Conservation (phyloP, 805 yeast genomes). For the Blastobotrys americana region DNA sequence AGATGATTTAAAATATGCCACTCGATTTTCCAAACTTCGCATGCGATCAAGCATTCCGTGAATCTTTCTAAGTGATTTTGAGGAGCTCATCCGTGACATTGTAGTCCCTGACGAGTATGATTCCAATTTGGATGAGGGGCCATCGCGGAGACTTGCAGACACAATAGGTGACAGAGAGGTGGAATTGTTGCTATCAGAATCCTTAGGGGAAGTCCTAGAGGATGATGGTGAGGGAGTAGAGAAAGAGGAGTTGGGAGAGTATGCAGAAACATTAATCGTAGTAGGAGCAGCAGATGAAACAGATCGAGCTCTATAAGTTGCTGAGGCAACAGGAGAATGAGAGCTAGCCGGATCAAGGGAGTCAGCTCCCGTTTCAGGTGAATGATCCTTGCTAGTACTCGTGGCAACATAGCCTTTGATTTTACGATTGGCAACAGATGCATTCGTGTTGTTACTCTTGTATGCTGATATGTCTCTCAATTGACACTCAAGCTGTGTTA, state of each 20-base stretch:
- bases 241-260: neutral
- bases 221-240: constrained; percentile 1
- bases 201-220: constrained; percentile 2
- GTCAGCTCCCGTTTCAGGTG: too few species aligned
- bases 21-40: constrained; percentile 22
- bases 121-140: neutral
- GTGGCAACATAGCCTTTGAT: too few species aligned
- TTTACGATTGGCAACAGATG: neutral
- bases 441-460: neutral
- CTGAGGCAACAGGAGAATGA: neutral
- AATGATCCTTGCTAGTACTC: neutral
- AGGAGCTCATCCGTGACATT: constrained; percentile 16
- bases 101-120: neutral
- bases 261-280: constrained; percentile 2
- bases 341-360: too few species aligned
- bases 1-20: constrained; percentile 25
- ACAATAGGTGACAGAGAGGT: constrained; percentile 1
- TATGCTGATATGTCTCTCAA: constrained; percentile 5
- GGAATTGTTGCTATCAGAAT: constrained; percentile 3
- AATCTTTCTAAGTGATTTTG: constrained; percentile 24
- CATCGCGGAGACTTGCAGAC: neutral
- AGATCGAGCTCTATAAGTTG: constrained; percentile 1
- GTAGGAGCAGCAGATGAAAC: constrained; percentile 5
- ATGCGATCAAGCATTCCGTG: constrained; percentile 28
- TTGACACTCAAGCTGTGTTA: constrained; percentile 7